Evolutionary conservation across 2,329 filamentous ascomycete genomes (phyloP).

Genomic region (Alternaria angustiovoidea): DNA sequence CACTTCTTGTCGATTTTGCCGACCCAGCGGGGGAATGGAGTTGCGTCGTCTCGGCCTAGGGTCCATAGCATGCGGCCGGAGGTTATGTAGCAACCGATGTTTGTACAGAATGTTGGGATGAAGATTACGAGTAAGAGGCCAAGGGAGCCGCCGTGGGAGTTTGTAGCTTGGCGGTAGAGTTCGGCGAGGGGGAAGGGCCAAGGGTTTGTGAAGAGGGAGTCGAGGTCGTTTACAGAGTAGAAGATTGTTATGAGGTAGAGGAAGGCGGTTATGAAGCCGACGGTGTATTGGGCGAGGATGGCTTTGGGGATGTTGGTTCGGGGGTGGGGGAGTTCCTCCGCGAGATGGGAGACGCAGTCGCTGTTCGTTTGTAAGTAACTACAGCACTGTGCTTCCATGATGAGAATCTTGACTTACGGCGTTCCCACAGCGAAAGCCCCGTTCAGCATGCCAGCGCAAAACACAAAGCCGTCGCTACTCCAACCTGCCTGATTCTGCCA

Average conservation of each 20-base stretch:
- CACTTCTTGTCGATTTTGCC: constrained; percentile 57
- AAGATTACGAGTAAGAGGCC: constrained; percentile 62
- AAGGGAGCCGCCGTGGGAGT: constrained; percentile 50
- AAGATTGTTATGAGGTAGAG: constrained; percentile 55
- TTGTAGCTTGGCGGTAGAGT: constrained; percentile 65
- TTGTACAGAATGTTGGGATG: constrained; percentile 61
- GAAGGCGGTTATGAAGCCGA: constrained; percentile 49
- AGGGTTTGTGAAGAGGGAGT: constrained; percentile 61
- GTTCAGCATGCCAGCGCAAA: constrained; percentile 72
- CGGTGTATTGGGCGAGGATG: constrained; percentile 49
- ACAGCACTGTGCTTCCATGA: not conserved
- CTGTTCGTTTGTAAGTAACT: constrained; percentile 4
- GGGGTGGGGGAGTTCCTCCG: constrained; percentile 58
- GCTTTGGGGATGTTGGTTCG: constrained; percentile 52
- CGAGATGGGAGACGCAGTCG: constrained; percentile 71
- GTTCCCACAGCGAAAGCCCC: constrained; percentile 74
- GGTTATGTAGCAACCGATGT: constrained; percentile 67
- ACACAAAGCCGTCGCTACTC: constrained; percentile 66
- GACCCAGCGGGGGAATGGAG: constrained; percentile 61
- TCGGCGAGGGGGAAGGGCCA: constrained; percentile 69
- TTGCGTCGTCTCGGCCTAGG: constrained; percentile 65
- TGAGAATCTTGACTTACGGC: constrained; percentile 47
- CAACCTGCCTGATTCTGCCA: constrained; percentile 59
- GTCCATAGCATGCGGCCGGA: constrained; percentile 70
- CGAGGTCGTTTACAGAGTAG: constrained; percentile 67